phyloP scores from a whole-genome alignment of 805 yeast genomes.

The Maudiozyma barnettii region DNA sequence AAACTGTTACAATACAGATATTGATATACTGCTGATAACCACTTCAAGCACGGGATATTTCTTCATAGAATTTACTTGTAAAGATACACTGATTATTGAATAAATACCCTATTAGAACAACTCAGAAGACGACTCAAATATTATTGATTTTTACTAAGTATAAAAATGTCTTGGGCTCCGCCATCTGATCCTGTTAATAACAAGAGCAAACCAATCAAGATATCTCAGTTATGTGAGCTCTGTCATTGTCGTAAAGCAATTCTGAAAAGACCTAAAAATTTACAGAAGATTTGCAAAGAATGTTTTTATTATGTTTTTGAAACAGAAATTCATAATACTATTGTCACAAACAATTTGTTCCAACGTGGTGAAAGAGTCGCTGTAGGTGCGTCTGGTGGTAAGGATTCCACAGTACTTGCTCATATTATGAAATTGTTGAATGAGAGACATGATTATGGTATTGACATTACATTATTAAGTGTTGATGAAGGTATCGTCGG shows the following conservation, averaged over 20 bases:
- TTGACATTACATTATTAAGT: slow-evolving; percentile 72
- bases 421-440: slow-evolving; percentile 77
- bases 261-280: slow-evolving; percentile 84
- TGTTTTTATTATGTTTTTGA: slow-evolving; percentile 90
- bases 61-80: no score
- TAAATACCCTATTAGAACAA: no score
- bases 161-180: slow-evolving; percentile 12
- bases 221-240: slow-evolving; percentile 60
- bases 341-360: slow-evolving; percentile 58
- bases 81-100: no score
- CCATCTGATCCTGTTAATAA: slow-evolving; percentile 29
- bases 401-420: slow-evolving; percentile 93
- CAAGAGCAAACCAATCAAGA: slow-evolving; percentile 20
- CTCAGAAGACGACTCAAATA: no score
- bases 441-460: slow-evolving; percentile 80
- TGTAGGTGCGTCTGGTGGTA: slow-evolving; percentile 98
- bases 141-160: no score
- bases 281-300: slow-evolving; percentile 78
- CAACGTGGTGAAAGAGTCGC: slow-evolving; percentile 80
- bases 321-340: slow-evolving; percentile 90
- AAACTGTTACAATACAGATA: no score
- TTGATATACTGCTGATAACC: no score
- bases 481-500: slow-evolving; percentile 97
- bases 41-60: no score
- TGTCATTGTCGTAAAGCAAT: slow-evolving; percentile 79